These are phyloP conservation scores for Rosa chinensis DNA, from an alignment of 306 rosid genomes.

Conservation along the genomic window DNA sequence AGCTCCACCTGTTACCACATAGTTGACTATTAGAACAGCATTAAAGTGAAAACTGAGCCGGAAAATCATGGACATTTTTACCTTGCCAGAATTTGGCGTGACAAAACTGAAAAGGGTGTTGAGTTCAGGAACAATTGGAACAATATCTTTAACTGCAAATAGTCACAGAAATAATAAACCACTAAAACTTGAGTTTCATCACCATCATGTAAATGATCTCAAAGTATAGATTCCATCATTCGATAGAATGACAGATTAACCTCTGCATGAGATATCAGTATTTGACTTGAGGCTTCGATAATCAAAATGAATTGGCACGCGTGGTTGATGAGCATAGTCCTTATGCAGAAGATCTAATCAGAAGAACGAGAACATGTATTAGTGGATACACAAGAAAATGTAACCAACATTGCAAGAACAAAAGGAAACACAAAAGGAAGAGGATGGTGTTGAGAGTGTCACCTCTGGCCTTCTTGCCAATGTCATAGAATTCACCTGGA, in stretches of 20 bases:
- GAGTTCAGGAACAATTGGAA: slow-evolving; percentile 63
- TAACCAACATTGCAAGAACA: background rate
- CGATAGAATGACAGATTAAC: slow-evolving; percentile 27
- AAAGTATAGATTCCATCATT: background rate
- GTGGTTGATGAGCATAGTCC: slow-evolving; percentile 42
- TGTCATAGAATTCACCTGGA: slow-evolving; percentile 50
- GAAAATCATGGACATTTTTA: slow-evolving; percentile 20
- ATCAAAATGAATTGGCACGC: slow-evolving; percentile 37
- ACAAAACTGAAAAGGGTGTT: slow-evolving; percentile 42
- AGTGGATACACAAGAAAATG: slow-evolving; percentile 18
- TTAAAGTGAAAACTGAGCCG: background rate
- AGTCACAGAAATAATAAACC: slow-evolving; percentile 25
- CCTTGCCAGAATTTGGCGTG: slow-evolving; percentile 58
- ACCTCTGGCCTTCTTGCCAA: slow-evolving; percentile 77
- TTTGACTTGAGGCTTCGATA: slow-evolving; percentile 52
- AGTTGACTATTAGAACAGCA: background rate
- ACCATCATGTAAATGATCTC: background rate
- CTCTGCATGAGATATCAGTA: slow-evolving; percentile 52
- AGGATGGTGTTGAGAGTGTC: slow-evolving; percentile 3
- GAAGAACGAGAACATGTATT: slow-evolving; percentile 25
- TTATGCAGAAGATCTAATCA: slow-evolving; percentile 59
- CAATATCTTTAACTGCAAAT: slow-evolving; percentile 47
- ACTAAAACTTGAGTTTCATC: slow-evolving; percentile 10
- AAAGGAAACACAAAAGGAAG: background rate
- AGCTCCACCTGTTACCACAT: slow-evolving; percentile 51